Evolutionary conservation across 768 basidiomycete species (phyloP).

Genomic region (Termitomyces sp.): DNA sequence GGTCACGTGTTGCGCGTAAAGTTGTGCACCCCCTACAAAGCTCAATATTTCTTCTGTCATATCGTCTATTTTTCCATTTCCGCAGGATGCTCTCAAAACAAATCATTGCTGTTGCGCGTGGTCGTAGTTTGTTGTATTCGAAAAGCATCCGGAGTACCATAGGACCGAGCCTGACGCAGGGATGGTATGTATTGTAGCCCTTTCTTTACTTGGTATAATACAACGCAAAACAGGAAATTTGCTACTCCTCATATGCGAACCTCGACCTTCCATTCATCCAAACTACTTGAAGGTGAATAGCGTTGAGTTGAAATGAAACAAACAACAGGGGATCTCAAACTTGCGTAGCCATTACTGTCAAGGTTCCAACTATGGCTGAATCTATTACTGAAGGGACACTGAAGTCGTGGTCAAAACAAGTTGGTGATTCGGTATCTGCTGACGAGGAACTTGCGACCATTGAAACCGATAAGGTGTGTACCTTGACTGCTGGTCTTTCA

Average conservation of each 20-base stretch:
- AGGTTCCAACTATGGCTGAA: conserved; percentile 97
- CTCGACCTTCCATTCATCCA: conserved; percentile 67
- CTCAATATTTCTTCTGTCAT: neutral
- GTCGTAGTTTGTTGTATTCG: conserved; percentile 43
- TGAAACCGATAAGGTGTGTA: conserved; percentile 92
- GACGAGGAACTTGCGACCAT: conserved; percentile 98
- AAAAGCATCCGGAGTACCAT: conserved; percentile 26
- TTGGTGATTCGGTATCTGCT: conserved; percentile 82
- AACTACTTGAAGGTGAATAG: conserved; percentile 58
- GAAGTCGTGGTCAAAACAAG: conserved; percentile 90
- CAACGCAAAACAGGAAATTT: conserved; percentile 32
- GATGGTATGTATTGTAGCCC: conserved; percentile 34
- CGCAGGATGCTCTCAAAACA: conserved; percentile 63
- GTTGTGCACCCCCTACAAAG: neutral
- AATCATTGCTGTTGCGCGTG: conserved; percentile 59
- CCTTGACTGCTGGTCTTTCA: neutral
- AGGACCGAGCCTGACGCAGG: conserved; percentile 32
- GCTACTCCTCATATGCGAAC: conserved; percentile 41
- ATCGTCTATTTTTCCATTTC: conserved; percentile 1
- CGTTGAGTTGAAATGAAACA: neutral
- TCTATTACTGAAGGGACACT: conserved; percentile 97
- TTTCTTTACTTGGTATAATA: conserved; percentile 8
- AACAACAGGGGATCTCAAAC: neutral
- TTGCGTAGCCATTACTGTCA: conserved; percentile 74
- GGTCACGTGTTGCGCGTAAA: neutral